A percentile compares a stretch with the other conserved stretches of the same genome.
Evolutionary conservation across 495 filamentous ascomycete species (phyloP).

Genomic region (Neurospora africana): DNA sequence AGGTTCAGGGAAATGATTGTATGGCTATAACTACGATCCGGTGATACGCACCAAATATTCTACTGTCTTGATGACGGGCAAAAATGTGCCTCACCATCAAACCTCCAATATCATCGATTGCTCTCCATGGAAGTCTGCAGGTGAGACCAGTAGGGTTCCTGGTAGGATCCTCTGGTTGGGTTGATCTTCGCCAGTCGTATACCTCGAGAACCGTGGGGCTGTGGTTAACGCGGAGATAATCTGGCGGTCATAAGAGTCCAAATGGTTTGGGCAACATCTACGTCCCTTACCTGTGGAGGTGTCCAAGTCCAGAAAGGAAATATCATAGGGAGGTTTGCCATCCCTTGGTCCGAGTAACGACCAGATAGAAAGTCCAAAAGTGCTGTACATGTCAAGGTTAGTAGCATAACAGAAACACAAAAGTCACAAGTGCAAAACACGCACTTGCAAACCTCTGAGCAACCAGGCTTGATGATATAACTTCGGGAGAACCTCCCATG

Average conservation of each 20-base stretch:
- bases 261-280: neutral
- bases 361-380: neutral
- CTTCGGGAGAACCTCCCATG: constrained; percentile 56
- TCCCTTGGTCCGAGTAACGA: neutral
- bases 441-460: constrained; percentile 9
- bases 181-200: constrained; percentile 67
- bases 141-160: constrained; percentile 36
- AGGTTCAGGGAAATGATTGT: neutral
- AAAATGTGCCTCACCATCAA: constrained; percentile 67
- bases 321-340: neutral
- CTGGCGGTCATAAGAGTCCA: constrained; percentile 35
- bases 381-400: constrained; percentile 4
- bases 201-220: constrained; percentile 58
- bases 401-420: neutral
- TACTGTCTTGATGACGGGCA: neutral
- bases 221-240: constrained; percentile 66
- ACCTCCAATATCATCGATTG: constrained; percentile 46
- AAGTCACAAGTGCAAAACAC: neutral
- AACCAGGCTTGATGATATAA: constrained; percentile 11
- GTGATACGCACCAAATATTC: neutral
- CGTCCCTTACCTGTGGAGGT: constrained; percentile 2
- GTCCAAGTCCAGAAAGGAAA: constrained; percentile 3
- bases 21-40: neutral
- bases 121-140: constrained; percentile 58
- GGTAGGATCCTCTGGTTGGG: constrained; percentile 28